Percentiles rank a stretch among this genome's conserved stretches.
phyloP scores from a whole-genome alignment of 208 protist species.

The Trypanosoma lewisi region DNA sequence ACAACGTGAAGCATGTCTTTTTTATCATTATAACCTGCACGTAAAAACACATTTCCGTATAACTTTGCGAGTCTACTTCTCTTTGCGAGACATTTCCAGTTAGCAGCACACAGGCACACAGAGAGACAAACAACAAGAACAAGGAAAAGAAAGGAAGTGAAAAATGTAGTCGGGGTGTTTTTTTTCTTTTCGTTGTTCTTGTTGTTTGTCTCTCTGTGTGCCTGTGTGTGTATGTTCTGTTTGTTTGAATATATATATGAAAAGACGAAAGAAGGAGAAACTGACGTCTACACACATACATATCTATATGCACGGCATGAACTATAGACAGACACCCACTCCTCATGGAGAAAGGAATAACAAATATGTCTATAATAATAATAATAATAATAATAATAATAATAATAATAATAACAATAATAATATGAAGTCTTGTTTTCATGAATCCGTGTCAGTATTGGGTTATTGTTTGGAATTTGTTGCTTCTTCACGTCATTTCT shows the following conservation, averaged over 20 bases:
- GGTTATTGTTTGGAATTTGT: neutral
- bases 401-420: no score
- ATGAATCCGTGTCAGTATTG: no score
- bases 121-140: constrained; percentile 2
- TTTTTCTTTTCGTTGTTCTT: constrained; percentile 14
- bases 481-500: neutral
- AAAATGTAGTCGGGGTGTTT: neutral
- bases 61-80: neutral
- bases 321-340: no score
- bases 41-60: neutral
- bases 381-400: no score
- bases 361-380: no score
- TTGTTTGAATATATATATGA: neutral
- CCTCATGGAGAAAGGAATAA: no score
- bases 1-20: no score
- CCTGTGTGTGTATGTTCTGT: neutral
- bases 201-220: neutral
- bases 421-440: neutral
- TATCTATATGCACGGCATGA: no score
- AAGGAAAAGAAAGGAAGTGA: constrained; percentile 26
- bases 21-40: no score
- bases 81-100: no score
- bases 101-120: no score
- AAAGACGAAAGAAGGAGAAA: neutral
- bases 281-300: no score